Base-by-base conservation (phyloP, 2,329 filamentous ascomycete genomes). In the Neofusicoccum ribis region DNA sequence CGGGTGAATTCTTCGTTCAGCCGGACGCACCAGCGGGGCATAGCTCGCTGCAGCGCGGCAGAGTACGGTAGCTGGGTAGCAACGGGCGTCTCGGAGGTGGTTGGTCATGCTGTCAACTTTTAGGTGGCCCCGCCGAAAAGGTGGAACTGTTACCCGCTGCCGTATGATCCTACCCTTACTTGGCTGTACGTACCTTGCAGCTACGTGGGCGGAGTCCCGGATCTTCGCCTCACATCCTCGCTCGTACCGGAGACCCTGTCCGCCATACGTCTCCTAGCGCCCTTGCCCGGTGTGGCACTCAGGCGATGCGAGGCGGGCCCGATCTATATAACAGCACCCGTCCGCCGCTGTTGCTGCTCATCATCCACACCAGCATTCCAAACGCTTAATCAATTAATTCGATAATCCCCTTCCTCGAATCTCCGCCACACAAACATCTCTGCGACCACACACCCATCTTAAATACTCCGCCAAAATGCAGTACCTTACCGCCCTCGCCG, bases 161-260 rank as follows among this genome's bases (percentile, higher is more conserved):
- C 54, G 54, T 44, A 39, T 44, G 54, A 59, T 59, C 39, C 27
- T 44, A 36, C 54, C 54, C 39, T 59, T 44, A n/a, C 15, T 31
- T 31, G 27, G 27, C 5, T 31, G 1, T 31, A 43, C 37, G 52
- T 56, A 56, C 52, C 52, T 56, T 56, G 52, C 52, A 56, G 52
- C 52, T 43, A 54, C n/a, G 14, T 46, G 36, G n/a, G 37, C 52
- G 52, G 6, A 23, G 5, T 41, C 52, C 52, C 52, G 52, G 52
- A 56, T 56, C 52, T 6, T 56, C 52, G 51, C 51, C 46, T 39
- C 51, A n/a, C 36, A 56, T 56, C 51, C 51, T 56, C 20, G 34
- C 34, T 11, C 34, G 50, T 12, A n/a, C 36, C 36, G n/a, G 36
- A 17, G 36, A 31, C 52, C 39, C 39, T 46, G 54, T 17, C 37